Percentiles rank a stretch among this genome's conserved stretches.
Evolutionary conservation across 768 basidiomycete species (phyloP).

Genomic region (Lactarius deliciosus): DNA sequence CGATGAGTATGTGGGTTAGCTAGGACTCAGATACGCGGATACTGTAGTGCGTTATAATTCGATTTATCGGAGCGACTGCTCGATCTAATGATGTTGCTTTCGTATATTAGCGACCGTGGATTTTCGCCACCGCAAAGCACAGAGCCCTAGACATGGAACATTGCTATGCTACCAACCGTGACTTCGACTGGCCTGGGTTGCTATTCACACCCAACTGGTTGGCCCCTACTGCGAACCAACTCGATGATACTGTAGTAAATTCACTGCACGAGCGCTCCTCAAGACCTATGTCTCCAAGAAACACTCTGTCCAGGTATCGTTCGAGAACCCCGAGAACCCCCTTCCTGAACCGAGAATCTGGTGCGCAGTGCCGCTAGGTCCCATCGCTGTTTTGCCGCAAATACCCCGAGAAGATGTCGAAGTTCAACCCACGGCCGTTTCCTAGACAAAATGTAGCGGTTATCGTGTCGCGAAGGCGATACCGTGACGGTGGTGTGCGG

Average conservation of each 20-base stretch:
- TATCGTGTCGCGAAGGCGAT: not conserved
- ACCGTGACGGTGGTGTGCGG: not conserved
- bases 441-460: not conserved
- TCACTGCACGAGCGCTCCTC: too few species aligned
- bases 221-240: not conserved
- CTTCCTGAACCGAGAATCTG: not conserved
- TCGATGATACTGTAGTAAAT: not conserved
- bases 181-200: not conserved
- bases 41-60: constrained; percentile 2
- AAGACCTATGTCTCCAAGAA: too few species aligned
- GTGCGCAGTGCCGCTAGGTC: not conserved
- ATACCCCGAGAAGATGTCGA: not conserved
- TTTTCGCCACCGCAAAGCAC: not conserved
- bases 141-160: not conserved
- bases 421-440: not conserved
- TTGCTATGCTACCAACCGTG: not conserved
- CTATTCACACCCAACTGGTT: not conserved
- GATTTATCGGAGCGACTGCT: not conserved
- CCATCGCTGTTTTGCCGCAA: not conserved
- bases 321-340: not conserved
- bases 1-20: not conserved
- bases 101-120: not conserved
- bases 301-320: not conserved
- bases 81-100: not conserved
- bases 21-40: not conserved